These are phyloP conservation scores for Scedosporium aurantiacum DNA, from an alignment of 2,329 filamentous ascomycete species.

Conservation along the genomic window DNA sequence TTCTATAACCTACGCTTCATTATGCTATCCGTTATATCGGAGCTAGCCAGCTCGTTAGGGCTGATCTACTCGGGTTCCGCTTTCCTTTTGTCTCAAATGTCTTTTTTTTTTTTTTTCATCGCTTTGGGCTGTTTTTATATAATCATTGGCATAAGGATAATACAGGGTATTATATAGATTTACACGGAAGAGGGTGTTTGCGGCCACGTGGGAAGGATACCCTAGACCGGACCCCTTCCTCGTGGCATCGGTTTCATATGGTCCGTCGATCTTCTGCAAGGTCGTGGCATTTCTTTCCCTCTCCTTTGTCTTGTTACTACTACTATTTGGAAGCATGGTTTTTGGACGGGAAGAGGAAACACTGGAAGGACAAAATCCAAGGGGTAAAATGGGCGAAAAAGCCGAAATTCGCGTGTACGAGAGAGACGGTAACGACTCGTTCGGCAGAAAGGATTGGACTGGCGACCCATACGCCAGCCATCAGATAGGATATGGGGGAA, in stretches of 20 bases:
- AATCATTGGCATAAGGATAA: not conserved
- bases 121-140: not conserved
- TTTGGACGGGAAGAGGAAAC: not conserved
- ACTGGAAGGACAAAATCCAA: not conserved
- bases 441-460: too few species aligned
- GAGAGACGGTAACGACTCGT: too few species aligned
- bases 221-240: not conserved
- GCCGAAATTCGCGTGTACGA: too few species aligned
- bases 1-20: not conserved
- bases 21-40: not conserved
- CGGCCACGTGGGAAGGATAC: not conserved
- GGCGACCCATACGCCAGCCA: too few species aligned
- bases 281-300: not conserved
- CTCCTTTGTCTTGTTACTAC: not conserved
- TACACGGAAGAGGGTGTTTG: not conserved
- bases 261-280: not conserved
- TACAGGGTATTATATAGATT: not conserved
- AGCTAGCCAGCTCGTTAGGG: not conserved
- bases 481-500: too few species aligned
- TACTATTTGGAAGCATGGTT: not conserved
- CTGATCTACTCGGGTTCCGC: not conserved
- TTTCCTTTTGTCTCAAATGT: not conserved
- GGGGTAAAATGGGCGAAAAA: too few species aligned
- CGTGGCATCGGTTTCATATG: not conserved
- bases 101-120: not conserved